phyloP scores from a whole-genome alignment of 2,329 filamentous ascomycete species.

The Diaporthe destruens region DNA sequence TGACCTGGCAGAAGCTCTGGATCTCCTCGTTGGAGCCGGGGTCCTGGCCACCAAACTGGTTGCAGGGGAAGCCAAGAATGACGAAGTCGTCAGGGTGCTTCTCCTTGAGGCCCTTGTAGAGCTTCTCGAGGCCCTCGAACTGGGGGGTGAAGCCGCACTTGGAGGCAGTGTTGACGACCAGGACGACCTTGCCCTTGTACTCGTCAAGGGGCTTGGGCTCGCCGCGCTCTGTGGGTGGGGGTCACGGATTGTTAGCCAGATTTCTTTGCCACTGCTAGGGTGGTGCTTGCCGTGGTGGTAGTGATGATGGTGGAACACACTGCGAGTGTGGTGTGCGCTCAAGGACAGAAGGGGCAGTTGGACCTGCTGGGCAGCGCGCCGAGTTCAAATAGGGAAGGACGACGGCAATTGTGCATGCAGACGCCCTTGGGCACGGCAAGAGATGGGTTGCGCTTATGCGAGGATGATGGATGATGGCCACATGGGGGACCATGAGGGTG shows the following conservation, averaged over 20 bases:
- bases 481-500: not conserved
- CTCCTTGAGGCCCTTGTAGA: conserved; percentile 83
- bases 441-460: conserved; percentile 27
- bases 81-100: conserved; percentile 81
- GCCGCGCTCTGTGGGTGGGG: conserved; percentile 73
- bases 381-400: conserved; percentile 35
- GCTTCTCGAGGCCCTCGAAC: conserved; percentile 88
- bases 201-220: conserved; percentile 75
- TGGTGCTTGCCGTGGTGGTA: not conserved
- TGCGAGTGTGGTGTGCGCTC: not conserved
- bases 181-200: conserved; percentile 91
- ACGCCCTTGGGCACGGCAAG: conserved; percentile 23
- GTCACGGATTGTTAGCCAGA: conserved; percentile 39
- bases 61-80: conserved; percentile 97
- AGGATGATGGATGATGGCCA: not conserved
- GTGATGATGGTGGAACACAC: not conserved
- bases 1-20: conserved; percentile 87
- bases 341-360: conserved; percentile 31
- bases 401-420: conserved; percentile 17
- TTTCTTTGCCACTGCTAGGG: conserved; percentile 40
- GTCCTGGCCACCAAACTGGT: conserved; percentile 95
- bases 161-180: conserved; percentile 97
- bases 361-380: not conserved
- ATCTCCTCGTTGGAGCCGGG: conserved; percentile 86
- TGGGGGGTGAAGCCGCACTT: conserved; percentile 99